Conservation (phyloP, 1,284 basidiomycete species). For the Sporisorium reilianum region DNA sequence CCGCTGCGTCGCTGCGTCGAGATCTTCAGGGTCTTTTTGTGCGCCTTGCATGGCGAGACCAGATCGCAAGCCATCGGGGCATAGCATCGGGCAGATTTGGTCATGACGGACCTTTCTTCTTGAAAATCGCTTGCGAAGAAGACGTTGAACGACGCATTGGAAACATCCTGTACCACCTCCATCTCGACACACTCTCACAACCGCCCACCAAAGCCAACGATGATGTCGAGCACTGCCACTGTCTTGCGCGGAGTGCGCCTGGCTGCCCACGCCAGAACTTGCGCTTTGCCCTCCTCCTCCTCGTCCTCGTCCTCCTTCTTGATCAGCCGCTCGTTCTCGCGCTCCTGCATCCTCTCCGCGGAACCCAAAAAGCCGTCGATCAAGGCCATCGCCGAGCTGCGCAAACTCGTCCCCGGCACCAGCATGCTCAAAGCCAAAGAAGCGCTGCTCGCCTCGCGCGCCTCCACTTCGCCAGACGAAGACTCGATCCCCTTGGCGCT, state of each 20-base stretch:
- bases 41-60: background rate
- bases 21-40: background rate
- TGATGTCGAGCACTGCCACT: conserved; percentile 9
- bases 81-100: background rate
- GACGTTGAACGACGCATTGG: too few species aligned
- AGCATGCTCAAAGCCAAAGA: conserved; percentile 89
- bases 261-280: background rate
- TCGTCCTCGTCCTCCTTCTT: background rate
- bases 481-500: conserved; percentile 82
- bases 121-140: background rate
- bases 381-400: conserved; percentile 85
- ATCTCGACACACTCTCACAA: background rate
- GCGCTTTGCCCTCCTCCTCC: background rate
- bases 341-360: conserved; percentile 8
- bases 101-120: background rate
- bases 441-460: conserved; percentile 77
- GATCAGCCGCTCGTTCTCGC: conserved; percentile 15
- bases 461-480: conserved; percentile 68
- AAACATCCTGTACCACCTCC: background rate
- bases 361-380: conserved; percentile 71
- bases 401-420: conserved; percentile 78
- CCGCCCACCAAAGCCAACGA: background rate
- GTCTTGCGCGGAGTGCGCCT: conserved; percentile 17
- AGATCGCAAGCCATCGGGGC: background rate
- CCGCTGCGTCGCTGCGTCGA: background rate